Percentiles rank a stretch among this genome's conserved stretches.
Evolutionary conservation across 1,139 yeast genomes (phyloP).

Genomic region (Hyphopichia buzzinii): DNA sequence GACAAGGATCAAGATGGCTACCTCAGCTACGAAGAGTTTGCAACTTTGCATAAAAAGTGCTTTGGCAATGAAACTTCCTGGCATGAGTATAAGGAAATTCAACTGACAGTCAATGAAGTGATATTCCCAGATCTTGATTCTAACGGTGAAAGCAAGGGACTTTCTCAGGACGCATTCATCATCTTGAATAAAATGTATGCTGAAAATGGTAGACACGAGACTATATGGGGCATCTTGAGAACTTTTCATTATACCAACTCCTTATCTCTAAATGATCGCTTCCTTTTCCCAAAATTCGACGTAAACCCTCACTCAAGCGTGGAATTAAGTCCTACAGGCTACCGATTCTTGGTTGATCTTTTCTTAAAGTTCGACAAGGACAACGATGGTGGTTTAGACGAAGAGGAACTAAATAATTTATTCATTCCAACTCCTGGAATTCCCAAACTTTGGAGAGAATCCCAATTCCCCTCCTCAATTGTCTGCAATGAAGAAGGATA

Average conservation of each 20-base stretch:
- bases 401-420: constrained; percentile 60
- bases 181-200: constrained; percentile 77
- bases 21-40: constrained; percentile 67
- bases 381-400: constrained; percentile 91
- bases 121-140: constrained; percentile 23
- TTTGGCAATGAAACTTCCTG: constrained; percentile 49
- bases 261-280: constrained; percentile 73
- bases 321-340: constrained; percentile 91
- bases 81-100: constrained; percentile 31
- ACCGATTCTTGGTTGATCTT: constrained; percentile 84
- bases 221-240: constrained; percentile 90
- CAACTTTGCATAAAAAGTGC: constrained; percentile 68
- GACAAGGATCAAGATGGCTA: constrained; percentile 91
- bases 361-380: constrained; percentile 87
- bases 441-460: constrained; percentile 81
- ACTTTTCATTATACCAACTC: constrained; percentile 91
- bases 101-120: constrained; percentile 21
- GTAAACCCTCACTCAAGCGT: constrained; percentile 79
- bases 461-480: constrained; percentile 81
- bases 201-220: constrained; percentile 90
- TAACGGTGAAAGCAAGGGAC: constrained; percentile 38
- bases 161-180: constrained; percentile 75
- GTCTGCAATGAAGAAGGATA: constrained; percentile 87
- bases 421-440: constrained; percentile 92
- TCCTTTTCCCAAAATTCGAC: constrained; percentile 74